Evolutionary conservation across 1,284 basidiomycete species (phyloP).

Genomic region (Pyrrhoderma lamaoense): DNA sequence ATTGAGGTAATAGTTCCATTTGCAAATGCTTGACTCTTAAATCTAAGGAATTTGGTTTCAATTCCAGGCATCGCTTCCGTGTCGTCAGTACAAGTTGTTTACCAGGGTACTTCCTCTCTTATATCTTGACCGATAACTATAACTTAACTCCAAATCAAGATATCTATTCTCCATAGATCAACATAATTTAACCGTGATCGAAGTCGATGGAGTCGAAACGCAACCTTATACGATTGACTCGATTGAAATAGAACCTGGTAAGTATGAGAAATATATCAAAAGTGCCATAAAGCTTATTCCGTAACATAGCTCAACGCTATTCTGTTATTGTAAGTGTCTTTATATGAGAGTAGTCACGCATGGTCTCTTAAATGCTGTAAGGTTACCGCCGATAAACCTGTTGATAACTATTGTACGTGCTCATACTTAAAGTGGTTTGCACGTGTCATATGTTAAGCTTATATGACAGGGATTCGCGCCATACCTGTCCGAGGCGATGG

Average conservation of each 20-base stretch:
- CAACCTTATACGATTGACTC: constrained; percentile 36
- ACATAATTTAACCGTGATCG: constrained; percentile 41
- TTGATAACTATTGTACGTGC: constrained; percentile 36
- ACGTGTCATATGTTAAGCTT: not conserved
- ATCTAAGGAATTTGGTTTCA: not conserved
- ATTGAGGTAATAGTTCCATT: constrained; percentile 18
- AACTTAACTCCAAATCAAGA: constrained; percentile 27
- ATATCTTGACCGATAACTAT: constrained; percentile 21
- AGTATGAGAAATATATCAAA: not conserved
- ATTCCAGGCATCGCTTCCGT: constrained; percentile 16
- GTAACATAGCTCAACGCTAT: constrained; percentile 32
- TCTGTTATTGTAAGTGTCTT: constrained; percentile 29
- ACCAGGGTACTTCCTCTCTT: constrained; percentile 14
- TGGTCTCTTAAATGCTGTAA: not conserved
- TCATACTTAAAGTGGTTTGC: not conserved
- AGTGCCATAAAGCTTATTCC: not conserved
- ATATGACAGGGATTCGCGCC: constrained; percentile 22
- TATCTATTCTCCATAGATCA: constrained; percentile 40
- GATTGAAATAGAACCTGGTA: constrained; percentile 30
- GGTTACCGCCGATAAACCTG: constrained; percentile 28
- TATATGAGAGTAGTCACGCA: not conserved
- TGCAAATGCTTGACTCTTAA: no score
- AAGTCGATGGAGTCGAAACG: constrained; percentile 41
- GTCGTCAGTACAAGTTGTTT: constrained; percentile 16
- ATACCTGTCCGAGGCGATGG: constrained; percentile 6